A percentile compares a stretch with the other conserved stretches of the same genome.
phyloP scores from a whole-genome alignment of 176 grass and related monocot genomes.

The Rhipidocladum racemiflorum region DNA sequence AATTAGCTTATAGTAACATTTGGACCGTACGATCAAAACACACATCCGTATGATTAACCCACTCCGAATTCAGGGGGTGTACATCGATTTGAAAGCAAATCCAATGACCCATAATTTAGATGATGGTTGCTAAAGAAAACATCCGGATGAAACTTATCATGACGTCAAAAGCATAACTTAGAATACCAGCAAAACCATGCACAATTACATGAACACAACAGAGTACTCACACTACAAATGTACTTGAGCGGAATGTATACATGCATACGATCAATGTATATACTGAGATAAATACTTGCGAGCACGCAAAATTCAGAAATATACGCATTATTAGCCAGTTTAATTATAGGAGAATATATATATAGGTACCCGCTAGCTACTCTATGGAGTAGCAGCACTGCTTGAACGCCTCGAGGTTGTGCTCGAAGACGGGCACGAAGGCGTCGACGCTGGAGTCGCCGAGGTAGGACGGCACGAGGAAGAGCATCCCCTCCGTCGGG shows the following conservation, averaged over 20 bases:
- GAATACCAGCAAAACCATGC: not conserved
- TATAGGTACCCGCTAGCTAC: not conserved
- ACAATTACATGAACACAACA: not conserved
- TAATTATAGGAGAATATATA: not conserved
- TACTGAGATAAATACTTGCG: not conserved
- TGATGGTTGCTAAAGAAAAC: too few species aligned
- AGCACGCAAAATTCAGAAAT: not conserved
- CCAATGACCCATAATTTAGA: too few species aligned
- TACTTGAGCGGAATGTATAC: not conserved
- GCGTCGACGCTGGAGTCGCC: conserved; percentile 65
- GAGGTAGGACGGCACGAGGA: conserved; percentile 50
- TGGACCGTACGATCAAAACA: too few species aligned
- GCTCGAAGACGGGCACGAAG: conserved; percentile 52
- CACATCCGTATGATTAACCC: too few species aligned
- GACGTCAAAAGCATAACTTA: not conserved
- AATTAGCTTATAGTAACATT: too few species aligned
- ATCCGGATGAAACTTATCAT: not conserved
- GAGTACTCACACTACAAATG: not conserved
- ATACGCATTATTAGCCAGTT: not conserved
- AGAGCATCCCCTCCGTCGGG: conserved; percentile 55
- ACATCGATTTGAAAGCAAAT: too few species aligned
- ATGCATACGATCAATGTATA: not conserved
- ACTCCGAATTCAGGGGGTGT: too few species aligned
- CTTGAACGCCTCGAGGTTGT: conserved; percentile 64
- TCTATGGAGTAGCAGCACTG: conserved; percentile 56